Evolutionary conservation across 768 basidiomycete genomes (phyloP), one percentile per base, ranked within the genome.

Genomic region (Termitomyces sp.): DNA sequence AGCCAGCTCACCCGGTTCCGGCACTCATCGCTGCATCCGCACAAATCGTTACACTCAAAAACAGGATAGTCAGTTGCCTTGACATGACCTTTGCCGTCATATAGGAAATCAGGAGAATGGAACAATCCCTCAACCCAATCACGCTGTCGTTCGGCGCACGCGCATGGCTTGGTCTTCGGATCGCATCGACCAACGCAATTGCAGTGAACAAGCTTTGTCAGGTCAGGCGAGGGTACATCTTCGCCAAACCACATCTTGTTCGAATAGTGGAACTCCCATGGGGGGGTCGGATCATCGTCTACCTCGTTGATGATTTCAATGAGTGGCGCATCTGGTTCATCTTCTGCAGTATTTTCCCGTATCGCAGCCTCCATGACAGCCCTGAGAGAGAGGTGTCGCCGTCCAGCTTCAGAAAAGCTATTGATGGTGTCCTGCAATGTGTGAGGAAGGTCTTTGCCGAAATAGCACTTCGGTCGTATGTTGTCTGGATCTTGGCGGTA

Each of bases 241-340:
- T 86, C 79, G 2, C 83, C 84, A 61, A 87, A 86, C 81, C 90
- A 90, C 79, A 94, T 85, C 56, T 84, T 75, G 71, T 96, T 95
- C 12, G 90, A 87, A 70, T 96, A 96, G 62, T 88, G 79, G 67
- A 95, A 97, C 67, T 96, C 94, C 84, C 90, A 93, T 28, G 83
- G 83, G 0, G 94, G 94, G 22, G 87, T 83, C 11, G 84, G 78
- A 62, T 90, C 88, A 9, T 78, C 65, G 62, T 92, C 91, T 24
- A 92, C 76, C 0, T 81, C 72, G 67, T 95, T 94, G 55, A 84
- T 70, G 28, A 96, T 81, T 16, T 74, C 73, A 66, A 96, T 90
- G 6, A 74, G 75, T 0, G 91, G 92, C 2, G 90, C 88, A 49
- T 82, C 68, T 0, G 84, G 87, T 62, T 94, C 92, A 65, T 89